These are phyloP conservation scores for Terana coerulea DNA, from an alignment of 768 basidiomycete genomes.

Conservation along the genomic window DNA sequence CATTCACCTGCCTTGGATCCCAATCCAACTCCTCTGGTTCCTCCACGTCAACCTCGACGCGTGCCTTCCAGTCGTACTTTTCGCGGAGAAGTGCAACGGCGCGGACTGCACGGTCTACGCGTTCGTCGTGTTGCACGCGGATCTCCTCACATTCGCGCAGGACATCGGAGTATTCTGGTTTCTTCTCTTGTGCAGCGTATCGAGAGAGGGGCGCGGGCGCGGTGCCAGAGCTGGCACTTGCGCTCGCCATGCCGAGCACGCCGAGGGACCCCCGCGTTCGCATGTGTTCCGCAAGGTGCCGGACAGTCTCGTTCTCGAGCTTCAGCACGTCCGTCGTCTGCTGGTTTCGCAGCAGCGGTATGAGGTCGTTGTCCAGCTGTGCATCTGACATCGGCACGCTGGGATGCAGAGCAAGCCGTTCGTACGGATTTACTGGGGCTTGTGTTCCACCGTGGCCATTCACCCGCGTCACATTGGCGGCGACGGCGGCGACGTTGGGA, in stretches of 20 bases:
- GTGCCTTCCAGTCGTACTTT: conserved; percentile 77
- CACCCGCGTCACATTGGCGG: conserved; percentile 1
- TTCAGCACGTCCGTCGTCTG: conserved; percentile 75
- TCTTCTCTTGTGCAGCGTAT: conserved; percentile 10
- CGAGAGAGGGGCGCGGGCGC: neutral
- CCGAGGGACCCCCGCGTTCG: conserved; percentile 25
- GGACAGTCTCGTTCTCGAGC: conserved; percentile 69
- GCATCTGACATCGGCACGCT: conserved; percentile 51
- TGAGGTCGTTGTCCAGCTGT: conserved; percentile 70
- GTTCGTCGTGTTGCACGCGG: conserved; percentile 64
- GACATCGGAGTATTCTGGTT: conserved; percentile 50
- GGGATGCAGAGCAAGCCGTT: conserved; percentile 69
- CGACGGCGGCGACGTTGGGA: conserved; percentile 13
- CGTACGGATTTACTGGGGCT: conserved; percentile 44
- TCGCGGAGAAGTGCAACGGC: conserved; percentile 77
- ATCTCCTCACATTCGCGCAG: conserved; percentile 64
- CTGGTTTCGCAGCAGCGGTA: conserved; percentile 71
- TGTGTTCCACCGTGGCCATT: conserved; percentile 12
- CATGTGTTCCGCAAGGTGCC: conserved; percentile 66
- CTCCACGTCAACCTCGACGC: conserved; percentile 76
- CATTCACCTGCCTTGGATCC: conserved; percentile 47
- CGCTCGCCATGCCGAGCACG: conserved; percentile 29
- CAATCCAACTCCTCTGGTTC: conserved; percentile 77
- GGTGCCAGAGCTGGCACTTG: conserved; percentile 23
- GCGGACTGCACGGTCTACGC: conserved; percentile 73